A percentile compares a stretch with the other conserved stretches of the same genome.
Conservation (phyloP, 139 green algal species). For the Chlamydomonas sp. region DNA sequence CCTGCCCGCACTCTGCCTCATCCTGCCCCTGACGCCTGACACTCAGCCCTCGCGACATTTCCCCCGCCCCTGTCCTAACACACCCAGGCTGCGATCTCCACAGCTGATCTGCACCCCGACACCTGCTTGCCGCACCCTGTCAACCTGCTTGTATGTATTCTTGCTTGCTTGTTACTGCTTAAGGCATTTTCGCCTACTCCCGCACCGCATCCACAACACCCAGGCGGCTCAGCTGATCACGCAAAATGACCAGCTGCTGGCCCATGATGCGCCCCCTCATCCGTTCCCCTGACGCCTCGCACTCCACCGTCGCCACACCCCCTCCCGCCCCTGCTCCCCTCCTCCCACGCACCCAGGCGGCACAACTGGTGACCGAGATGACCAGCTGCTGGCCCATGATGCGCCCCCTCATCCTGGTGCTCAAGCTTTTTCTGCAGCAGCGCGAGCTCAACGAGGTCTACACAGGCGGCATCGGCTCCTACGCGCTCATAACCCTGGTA, state of each 20-base stretch:
- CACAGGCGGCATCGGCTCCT: conserved; percentile 91
- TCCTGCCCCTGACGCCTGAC: too few species aligned
- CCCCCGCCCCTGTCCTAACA: neutral
- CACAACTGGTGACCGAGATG: conserved; percentile 66
- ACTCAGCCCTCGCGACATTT: neutral
- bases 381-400: conserved; percentile 82
- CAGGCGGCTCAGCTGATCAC: conserved; percentile 66
- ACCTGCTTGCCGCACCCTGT: too few species aligned
- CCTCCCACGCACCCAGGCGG: conserved; percentile 52
- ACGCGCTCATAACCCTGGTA: conserved; percentile 94
- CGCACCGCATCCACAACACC: conserved; percentile 15
- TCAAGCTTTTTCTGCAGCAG: conserved; percentile 96
- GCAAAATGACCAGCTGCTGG: conserved; percentile 68
- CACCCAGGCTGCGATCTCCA: too few species aligned
- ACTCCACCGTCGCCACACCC: too few species aligned
- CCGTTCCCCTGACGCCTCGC: too few species aligned
- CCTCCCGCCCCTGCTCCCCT: neutral
- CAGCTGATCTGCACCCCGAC: too few species aligned
- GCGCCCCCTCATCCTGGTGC: conserved; percentile 81
- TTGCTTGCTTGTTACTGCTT: too few species aligned
- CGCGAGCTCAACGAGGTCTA: conserved; percentile 97
- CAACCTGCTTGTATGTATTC: too few species aligned
- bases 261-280: conserved; percentile 77
- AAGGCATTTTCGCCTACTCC: too few species aligned
- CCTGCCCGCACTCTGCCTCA: too few species aligned